These are phyloP conservation scores for Boletus rufocinnamomeus DNA, from an alignment of 768 basidiomycete species.

Conservation along the genomic window DNA sequence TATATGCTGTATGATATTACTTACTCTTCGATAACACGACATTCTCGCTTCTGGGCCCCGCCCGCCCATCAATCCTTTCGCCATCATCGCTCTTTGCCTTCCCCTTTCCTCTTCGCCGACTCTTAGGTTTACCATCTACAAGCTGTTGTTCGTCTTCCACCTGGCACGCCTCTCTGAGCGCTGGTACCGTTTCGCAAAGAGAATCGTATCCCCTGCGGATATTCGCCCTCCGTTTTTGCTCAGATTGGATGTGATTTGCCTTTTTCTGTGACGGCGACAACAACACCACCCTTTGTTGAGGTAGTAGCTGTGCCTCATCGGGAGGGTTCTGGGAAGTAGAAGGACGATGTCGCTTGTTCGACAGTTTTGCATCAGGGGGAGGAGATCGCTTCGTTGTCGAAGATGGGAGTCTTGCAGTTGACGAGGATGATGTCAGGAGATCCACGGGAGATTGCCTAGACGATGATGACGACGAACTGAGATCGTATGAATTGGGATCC, in stretches of 20 bases:
- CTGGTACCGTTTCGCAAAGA: constrained; percentile 80
- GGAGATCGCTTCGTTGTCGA: constrained; percentile 31
- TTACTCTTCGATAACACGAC: constrained; percentile 85
- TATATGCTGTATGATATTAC: constrained; percentile 26
- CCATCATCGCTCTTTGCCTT: constrained; percentile 49
- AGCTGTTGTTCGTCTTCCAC: constrained; percentile 63
- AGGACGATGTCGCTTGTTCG: constrained; percentile 38
- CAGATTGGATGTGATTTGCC: constrained; percentile 90
- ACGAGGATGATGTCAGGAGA: constrained; percentile 19
- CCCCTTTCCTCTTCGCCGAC: constrained; percentile 40
- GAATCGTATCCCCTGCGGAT: constrained; percentile 89
- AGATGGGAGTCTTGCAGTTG: constrained; percentile 13
- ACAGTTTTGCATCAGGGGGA: constrained; percentile 23
- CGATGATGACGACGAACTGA: constrained; percentile 29
- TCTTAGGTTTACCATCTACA: constrained; percentile 36
- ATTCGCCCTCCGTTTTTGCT: constrained; percentile 92
- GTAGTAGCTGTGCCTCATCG: constrained; percentile 15
- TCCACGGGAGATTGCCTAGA: constrained; percentile 31
- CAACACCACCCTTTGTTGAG: constrained; percentile 36
- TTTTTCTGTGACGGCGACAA: constrained; percentile 87
- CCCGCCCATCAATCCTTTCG: constrained; percentile 77
- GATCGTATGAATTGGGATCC: constrained; percentile 17
- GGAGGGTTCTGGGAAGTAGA: constrained; percentile 15
- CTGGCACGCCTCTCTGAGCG: constrained; percentile 76
- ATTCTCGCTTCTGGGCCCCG: constrained; percentile 89